These are phyloP conservation scores for Kokia cookei DNA, from an alignment of 441 rosid species.

Conservation along the genomic window DNA sequence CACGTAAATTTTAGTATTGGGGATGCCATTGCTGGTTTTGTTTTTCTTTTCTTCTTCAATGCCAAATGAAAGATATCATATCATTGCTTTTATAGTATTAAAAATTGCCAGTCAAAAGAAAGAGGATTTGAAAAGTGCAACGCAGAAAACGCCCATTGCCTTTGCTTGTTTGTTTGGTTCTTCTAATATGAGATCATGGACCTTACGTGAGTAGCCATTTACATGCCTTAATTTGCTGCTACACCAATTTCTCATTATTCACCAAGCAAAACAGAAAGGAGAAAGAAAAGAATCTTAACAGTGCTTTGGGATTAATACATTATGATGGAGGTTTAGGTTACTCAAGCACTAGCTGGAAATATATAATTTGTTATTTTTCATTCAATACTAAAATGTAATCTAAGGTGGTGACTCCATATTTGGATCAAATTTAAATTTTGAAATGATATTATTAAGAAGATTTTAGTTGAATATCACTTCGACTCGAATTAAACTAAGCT, in stretches of 20 bases:
- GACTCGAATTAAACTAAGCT: too few relatives aligned
- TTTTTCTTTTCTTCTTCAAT: constrained; percentile 3
- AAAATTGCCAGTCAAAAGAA: neutral
- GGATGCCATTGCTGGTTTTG: constrained; percentile 20
- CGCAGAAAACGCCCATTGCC: neutral
- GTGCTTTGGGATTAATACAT: too few relatives aligned
- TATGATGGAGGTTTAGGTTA: too few relatives aligned
- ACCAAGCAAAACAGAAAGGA: neutral
- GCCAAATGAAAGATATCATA: neutral
- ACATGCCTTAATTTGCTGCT: constrained; percentile 1
- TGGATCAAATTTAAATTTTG: too few relatives aligned
- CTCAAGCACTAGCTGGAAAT: too few relatives aligned
- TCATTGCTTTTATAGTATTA: constrained; percentile 13
- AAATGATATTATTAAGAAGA: too few relatives aligned
- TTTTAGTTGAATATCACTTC: too few relatives aligned
- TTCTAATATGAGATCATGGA: constrained; percentile 1
- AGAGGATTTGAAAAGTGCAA: neutral
- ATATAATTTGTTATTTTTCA: too few relatives aligned
- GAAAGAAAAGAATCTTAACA: neutral
- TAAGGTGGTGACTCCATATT: fast-evolving
- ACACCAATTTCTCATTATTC: neutral
- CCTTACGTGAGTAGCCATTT: constrained; percentile 13
- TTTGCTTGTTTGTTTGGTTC: constrained; percentile 8
- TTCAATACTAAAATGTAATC: too few relatives aligned
- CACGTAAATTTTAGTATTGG: constrained; percentile 18